These are phyloP conservation scores for Globisporangium heterothallicum DNA, from an alignment of 352 stramenopile genomes.

Conservation along the genomic window DNA sequence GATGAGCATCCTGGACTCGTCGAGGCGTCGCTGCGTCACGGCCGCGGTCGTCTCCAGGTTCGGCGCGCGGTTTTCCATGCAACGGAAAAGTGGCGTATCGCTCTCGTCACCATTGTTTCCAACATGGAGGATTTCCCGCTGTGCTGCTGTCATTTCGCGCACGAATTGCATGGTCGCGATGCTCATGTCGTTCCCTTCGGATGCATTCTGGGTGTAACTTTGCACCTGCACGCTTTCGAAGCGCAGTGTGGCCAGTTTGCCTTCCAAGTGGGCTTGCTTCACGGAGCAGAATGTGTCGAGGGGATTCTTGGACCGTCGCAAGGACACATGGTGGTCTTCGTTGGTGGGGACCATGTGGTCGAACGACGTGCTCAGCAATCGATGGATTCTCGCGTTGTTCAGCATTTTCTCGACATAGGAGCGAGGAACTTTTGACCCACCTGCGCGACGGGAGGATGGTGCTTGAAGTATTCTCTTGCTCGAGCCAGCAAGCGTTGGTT, in stretches of 20 bases:
- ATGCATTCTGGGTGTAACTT: background rate
- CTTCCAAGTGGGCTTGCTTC: conserved; percentile 20
- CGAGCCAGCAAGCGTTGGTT: no score
- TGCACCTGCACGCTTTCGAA: conserved; percentile 1
- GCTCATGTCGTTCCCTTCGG: conserved; percentile 4
- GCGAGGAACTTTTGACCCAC: background rate
- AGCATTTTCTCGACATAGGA: background rate
- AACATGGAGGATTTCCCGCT: conserved; percentile 1
- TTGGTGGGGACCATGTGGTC: background rate
- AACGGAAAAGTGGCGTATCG: background rate
- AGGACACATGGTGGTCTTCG: no score
- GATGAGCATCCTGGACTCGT: background rate
- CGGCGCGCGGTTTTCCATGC: background rate
- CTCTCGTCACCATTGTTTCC: background rate
- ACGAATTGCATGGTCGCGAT: conserved; percentile 8
- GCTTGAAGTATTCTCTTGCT: no score
- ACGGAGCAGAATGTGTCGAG: conserved; percentile 23
- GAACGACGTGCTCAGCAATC: background rate
- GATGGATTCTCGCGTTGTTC: background rate
- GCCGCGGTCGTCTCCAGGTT: background rate
- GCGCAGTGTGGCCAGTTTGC: conserved; percentile 20
- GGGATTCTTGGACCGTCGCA: no score
- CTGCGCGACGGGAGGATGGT: no score
- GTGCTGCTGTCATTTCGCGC: conserved; percentile 2
- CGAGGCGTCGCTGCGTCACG: background rate